Conservation (phyloP, 1,284 basidiomycete genomes). For the Inonotus obliquus region DNA sequence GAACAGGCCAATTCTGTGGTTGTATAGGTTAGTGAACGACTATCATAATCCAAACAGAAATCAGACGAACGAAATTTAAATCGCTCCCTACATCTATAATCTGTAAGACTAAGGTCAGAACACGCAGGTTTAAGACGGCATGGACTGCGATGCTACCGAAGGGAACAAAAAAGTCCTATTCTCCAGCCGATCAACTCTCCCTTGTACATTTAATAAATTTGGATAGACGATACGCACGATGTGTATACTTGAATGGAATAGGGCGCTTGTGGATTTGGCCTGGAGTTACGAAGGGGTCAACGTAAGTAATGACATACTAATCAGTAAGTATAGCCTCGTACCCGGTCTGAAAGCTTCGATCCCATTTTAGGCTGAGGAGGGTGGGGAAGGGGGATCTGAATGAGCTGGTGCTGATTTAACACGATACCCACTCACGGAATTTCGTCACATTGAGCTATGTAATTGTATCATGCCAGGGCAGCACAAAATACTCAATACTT, state of each 20-base stretch:
- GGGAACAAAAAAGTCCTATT: conserved; percentile 36
- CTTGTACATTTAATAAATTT: neutral
- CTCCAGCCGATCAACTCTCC: neutral
- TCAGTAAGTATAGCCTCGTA: neutral
- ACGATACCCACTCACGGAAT: conserved; percentile 39
- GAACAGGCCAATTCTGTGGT: conserved; percentile 49
- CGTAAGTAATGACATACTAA: neutral
- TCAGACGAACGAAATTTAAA: conserved; percentile 41
- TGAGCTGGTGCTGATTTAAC: conserved; percentile 13
- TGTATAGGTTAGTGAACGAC: neutral
- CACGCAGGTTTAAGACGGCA: neutral
- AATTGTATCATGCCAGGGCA: neutral
- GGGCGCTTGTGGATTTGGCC: conserved; percentile 50
- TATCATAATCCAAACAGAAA: neutral
- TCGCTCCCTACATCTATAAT: conserved; percentile 43
- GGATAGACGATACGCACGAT: conserved; percentile 37
- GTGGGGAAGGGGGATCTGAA: neutral
- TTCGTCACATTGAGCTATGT: conserved; percentile 49
- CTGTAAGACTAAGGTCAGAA: neutral
- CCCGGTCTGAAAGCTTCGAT: conserved; percentile 12
- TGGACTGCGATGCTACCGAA: conserved; percentile 25
- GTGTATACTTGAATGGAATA: conserved; percentile 60
- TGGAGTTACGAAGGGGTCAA: neutral
- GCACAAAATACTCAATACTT: neutral
- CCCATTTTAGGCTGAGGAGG: conserved; percentile 10